These are phyloP conservation scores for Cladosporium sp. DNA, from an alignment of 2,329 filamentous ascomycete genomes.

Conservation along the genomic window DNA sequence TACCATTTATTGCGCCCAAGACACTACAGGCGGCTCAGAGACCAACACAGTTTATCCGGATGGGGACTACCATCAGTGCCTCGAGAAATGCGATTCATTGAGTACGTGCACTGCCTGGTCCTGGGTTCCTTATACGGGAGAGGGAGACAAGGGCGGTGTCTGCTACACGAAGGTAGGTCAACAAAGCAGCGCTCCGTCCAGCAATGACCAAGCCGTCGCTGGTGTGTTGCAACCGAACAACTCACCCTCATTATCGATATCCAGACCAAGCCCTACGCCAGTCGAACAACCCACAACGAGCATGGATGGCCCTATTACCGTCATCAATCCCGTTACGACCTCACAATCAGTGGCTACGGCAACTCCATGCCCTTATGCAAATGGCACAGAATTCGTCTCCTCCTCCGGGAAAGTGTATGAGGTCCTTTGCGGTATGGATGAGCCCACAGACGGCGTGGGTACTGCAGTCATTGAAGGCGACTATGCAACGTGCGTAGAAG, in stretches of 20 bases:
- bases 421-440: slow-evolving; percentile 11
- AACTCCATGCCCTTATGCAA: slow-evolving; percentile 12
- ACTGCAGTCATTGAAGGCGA: not conserved
- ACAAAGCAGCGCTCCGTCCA: not conserved
- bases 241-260: too few relatives aligned
- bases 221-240: not conserved
- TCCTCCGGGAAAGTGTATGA: slow-evolving; percentile 12
- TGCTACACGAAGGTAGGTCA: slow-evolving; percentile 7
- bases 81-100: slow-evolving; percentile 18
- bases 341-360: not conserved
- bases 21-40: slow-evolving; percentile 9
- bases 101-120: slow-evolving; percentile 14
- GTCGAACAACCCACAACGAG: too few relatives aligned
- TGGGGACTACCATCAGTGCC: slow-evolving; percentile 18
- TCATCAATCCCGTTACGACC: not conserved
- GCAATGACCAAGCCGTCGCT: not conserved
- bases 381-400: slow-evolving; percentile 14
- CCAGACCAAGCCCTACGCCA: too few relatives aligned
- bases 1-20: slow-evolving; percentile 17
- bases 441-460: not conserved
- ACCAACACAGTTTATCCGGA: not conserved
- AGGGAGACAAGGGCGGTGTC: not conserved
- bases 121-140: slow-evolving; percentile 3
- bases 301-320: too few relatives aligned
- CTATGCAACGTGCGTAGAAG: slow-evolving; percentile 15